A percentile compares a stretch with the other conserved stretches of the same genome.
These are phyloP conservation scores for Nasturtium officinale DNA, from an alignment of 345 rosid genomes.

Conservation along the genomic window DNA sequence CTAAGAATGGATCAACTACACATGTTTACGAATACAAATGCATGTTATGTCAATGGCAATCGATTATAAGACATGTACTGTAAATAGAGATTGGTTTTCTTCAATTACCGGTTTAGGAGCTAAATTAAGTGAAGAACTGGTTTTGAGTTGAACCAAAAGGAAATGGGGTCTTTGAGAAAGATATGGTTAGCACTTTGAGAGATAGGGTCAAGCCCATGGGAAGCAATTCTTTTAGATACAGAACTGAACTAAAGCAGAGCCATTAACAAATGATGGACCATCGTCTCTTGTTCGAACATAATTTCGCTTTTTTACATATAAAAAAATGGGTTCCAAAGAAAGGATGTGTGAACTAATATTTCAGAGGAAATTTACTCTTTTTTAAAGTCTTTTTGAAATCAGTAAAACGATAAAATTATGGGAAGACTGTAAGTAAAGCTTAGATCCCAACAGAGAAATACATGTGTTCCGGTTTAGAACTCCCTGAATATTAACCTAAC, in stretches of 20 bases:
- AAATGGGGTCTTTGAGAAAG: not conserved
- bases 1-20: not conserved
- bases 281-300: not conserved
- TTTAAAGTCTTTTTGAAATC: not conserved
- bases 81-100: not conserved
- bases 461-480: not conserved
- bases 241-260: not conserved
- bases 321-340: not conserved
- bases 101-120: not conserved
- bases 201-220: not conserved
- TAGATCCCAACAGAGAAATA: not conserved
- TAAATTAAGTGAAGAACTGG: not conserved
- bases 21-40: no score
- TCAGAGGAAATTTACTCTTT: not conserved
- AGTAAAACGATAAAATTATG: not conserved
- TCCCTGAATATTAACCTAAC: not conserved
- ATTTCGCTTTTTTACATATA: no score
- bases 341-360: not conserved
- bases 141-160: no score
- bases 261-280: not conserved
- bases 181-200: not conserved
- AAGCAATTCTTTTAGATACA: not conserved
- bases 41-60: no score
- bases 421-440: not conserved
- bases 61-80: not conserved